Evolutionary conservation across 306 rosid genomes (phyloP).

Genomic region (Gleditsia sinensis): DNA sequence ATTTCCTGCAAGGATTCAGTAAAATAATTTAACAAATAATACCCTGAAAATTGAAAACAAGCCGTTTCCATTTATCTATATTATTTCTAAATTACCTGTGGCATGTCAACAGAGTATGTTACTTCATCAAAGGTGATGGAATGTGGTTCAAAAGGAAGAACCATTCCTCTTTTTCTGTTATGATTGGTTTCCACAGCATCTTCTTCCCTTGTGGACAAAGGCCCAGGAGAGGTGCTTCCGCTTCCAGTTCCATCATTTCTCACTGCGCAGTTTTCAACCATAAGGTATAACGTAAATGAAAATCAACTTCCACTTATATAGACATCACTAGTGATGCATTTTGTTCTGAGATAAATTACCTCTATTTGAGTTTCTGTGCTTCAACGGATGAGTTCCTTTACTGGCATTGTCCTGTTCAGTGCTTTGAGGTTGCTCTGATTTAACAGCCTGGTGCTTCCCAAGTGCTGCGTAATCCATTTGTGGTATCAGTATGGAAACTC

Average conservation of each 20-base stretch:
- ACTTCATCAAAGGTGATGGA: conserved; percentile 45
- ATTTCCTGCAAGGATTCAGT: conserved; percentile 55
- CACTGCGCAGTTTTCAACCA: conserved; percentile 35
- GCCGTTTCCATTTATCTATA: neutral
- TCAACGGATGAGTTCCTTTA: conserved; percentile 20
- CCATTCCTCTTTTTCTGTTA: conserved; percentile 42
- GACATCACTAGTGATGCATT: neutral
- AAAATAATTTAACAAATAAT: conserved; percentile 5
- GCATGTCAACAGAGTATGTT: conserved; percentile 50
- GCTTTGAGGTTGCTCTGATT: conserved; percentile 42
- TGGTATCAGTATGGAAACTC: neutral
- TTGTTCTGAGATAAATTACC: conserved; percentile 32
- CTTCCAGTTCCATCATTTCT: conserved; percentile 18
- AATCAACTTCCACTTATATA: neutral
- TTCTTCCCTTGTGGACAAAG: conserved; percentile 18
- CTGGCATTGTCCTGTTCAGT: conserved; percentile 26
- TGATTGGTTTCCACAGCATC: conserved; percentile 18
- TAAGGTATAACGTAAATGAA: conserved; percentile 8
- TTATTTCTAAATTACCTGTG: conserved; percentile 39
- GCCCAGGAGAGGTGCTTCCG: neutral
- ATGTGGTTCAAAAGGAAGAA: conserved; percentile 51
- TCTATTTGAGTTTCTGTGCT: conserved; percentile 30
- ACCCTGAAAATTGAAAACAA: conserved; percentile 9
- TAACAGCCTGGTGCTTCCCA: conserved; percentile 36
- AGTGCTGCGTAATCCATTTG: conserved; percentile 36